Evolutionary conservation across 768 basidiomycete genomes (phyloP), one percentile per base, ranked within the genome.

Genomic region (Tylopilus rubrobrunneus): DNA sequence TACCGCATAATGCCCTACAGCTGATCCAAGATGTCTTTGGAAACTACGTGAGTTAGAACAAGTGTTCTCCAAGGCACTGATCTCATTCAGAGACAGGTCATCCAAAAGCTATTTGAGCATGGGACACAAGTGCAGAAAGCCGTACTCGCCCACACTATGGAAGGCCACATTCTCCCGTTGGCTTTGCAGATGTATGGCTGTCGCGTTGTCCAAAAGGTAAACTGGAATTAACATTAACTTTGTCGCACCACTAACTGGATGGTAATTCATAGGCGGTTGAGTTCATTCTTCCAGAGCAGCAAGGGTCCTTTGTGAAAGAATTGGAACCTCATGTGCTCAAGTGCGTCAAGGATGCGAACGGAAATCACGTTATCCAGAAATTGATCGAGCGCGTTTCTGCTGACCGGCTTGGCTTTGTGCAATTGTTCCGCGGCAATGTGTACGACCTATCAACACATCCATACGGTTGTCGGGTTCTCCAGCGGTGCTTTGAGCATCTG

Each of bases 111-210:
- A 61, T 89, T 97, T 61, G 96, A 98, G 69, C 79, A 87, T 61
- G 92, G 95, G 21, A 86, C 85, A 8, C 79, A 81, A 55, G 70
- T 75, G 7, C 94, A 98, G 67, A 88, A 86, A 64, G 80, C 79
- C 8, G 72, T 78, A 21, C 74, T 98, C 43, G 85, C 82, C 1
- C 78, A 73, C 48, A 76, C 81, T 8, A 87, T 99, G 80, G 86
- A 92, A 64, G 84, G 85, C 0, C 85, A 88, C 63, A 77, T 94
- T 34, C 73, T 92, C 4, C 73, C 79, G 15, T 75, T 98, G 49
- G 89, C 93, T 10, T 73, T 89, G 51, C 90, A 98, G 65, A 91
- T 95, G 81, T 98, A 98, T 69, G 96, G 95, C 5, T 99, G 96
- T 71, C 84, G 96, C 14, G 94, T 98, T 7, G 87, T 95, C 19